Conservation (phyloP, 202 grass and related monocot species). For the Schoenoplectus triqueter region DNA sequence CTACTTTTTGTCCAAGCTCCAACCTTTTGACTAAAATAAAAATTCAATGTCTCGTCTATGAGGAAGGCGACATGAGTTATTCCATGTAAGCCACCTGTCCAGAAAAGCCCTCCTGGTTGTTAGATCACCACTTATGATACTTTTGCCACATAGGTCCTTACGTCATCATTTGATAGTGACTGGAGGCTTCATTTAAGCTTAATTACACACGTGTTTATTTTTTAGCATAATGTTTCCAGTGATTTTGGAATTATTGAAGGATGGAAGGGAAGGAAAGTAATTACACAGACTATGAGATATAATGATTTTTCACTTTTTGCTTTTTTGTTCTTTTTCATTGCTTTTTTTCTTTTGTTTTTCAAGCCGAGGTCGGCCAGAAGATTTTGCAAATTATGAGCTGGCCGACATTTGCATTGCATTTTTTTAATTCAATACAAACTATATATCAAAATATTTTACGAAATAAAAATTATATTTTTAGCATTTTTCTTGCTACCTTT, state of each 20-base stretch:
- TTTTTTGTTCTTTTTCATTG: neutral
- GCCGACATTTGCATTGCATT: neutral
- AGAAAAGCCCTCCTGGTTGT: neutral
- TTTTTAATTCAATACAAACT: neutral
- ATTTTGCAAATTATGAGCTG: neutral
- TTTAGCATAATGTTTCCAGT: neutral
- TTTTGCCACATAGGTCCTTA: constrained; percentile 9
- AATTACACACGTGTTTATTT: constrained; percentile 7
- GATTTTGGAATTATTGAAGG: neutral
- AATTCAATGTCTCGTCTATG: constrained; percentile 10
- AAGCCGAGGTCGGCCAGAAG: neutral
- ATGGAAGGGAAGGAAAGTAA: too few species aligned
- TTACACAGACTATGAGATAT: neutral
- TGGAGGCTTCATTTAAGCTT: neutral
- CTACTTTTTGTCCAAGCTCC: neutral
- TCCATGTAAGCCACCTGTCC: neutral
- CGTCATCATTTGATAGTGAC: constrained; percentile 22
- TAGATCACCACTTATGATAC: constrained; percentile 12
- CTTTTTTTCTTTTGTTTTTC: neutral
- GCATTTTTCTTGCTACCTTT: neutral
- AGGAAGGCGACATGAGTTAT: constrained; percentile 18
- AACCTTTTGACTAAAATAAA: constrained; percentile 28
- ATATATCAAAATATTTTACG: too few species aligned
- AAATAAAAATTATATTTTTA: too few species aligned
- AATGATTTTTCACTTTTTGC: neutral